phyloP scores from a whole-genome alignment of 1,139 yeast genomes.

The Petasospora rhodanensis region DNA sequence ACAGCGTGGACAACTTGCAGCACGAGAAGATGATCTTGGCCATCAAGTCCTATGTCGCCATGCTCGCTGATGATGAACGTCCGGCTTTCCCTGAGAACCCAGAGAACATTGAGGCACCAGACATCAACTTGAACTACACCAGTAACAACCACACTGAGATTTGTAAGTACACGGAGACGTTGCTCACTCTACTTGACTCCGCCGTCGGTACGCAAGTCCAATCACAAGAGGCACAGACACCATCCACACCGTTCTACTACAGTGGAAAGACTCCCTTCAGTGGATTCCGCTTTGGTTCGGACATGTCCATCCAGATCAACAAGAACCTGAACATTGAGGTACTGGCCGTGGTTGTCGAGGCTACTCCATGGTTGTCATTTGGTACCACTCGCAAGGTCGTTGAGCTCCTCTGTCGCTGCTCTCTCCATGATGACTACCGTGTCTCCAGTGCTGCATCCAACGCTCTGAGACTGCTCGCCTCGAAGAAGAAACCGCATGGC shows the following conservation, averaged over 20 bases:
- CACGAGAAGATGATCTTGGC: conserved; percentile 73
- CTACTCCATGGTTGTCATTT: conserved; percentile 64
- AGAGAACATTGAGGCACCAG: conserved; percentile 38
- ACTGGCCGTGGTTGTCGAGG: conserved; percentile 65
- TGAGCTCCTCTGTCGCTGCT: conserved; percentile 71
- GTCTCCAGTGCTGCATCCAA: conserved; percentile 60
- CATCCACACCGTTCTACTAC: conserved; percentile 34
- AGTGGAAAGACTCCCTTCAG: conserved; percentile 34
- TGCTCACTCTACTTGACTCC: conserved; percentile 57
- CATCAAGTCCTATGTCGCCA: conserved; percentile 63
- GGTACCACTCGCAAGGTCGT: conserved; percentile 52
- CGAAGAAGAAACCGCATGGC: conserved; percentile 65
- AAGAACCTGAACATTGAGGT: conserved; percentile 47
- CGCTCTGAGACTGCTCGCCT: conserved; percentile 63
- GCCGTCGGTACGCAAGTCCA: conserved; percentile 47
- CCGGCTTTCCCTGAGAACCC: conserved; percentile 73
- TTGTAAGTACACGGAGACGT: conserved; percentile 53
- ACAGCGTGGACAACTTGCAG: conserved; percentile 52
- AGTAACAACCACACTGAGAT: conserved; percentile 70
- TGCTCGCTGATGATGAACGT: conserved; percentile 59
- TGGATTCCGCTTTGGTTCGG: conserved; percentile 51
- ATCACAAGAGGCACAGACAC: conserved; percentile 22
- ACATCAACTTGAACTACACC: conserved; percentile 32
- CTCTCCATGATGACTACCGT: conserved; percentile 59
- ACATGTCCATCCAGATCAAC: conserved; percentile 28